These are phyloP conservation scores for Fusarium vanettenii DNA, from an alignment of 2,329 filamentous ascomycete species.

Conservation along the genomic window DNA sequence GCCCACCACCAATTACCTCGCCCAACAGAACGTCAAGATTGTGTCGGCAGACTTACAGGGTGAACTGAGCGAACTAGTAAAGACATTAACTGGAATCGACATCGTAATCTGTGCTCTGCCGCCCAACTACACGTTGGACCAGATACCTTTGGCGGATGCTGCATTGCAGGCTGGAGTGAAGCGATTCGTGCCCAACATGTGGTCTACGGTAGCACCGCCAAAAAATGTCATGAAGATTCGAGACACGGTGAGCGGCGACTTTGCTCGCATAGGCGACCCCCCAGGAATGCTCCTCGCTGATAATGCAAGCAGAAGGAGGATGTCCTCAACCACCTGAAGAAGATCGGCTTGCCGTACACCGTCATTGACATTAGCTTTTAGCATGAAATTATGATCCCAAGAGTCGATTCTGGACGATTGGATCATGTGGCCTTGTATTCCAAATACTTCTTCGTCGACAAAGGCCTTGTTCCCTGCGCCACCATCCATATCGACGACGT, in stretches of 20 bases:
- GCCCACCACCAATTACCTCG: neutral
- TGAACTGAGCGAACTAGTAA: neutral
- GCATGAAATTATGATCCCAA: neutral
- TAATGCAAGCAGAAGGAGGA: neutral
- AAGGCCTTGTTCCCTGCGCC: neutral
- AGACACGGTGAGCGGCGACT: neutral
- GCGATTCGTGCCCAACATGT: neutral
- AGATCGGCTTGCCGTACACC: neutral
- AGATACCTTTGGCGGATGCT: neutral
- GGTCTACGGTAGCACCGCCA: neutral
- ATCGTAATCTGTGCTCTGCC: neutral
- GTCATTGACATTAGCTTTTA: neutral
- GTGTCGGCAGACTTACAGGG: neutral
- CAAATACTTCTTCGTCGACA: neutral
- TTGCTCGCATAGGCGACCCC: neutral
- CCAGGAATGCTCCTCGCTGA: neutral
- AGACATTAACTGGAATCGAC: neutral
- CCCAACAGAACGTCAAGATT: neutral
- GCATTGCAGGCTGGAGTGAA: neutral
- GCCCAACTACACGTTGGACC: neutral
- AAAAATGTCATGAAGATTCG: neutral
- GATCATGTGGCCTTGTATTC: neutral
- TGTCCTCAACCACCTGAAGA: neutral
- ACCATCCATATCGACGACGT: neutral
- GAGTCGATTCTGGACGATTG: neutral